Conservation (phyloP, 2,329 filamentous ascomycete species). For the Nannizziopsis barbatae region DNA sequence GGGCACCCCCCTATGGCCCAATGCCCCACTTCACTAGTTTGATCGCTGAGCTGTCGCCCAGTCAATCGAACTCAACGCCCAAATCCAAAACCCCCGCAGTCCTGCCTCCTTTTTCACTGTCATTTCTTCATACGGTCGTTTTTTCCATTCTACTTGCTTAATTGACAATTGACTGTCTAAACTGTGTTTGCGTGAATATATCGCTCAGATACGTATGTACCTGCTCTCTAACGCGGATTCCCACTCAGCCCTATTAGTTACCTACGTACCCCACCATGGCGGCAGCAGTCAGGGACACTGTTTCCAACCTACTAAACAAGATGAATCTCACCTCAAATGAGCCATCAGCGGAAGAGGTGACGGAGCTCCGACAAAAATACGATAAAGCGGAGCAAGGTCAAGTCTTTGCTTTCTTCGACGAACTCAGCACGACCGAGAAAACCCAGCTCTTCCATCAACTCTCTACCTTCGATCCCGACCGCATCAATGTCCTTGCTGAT, state of each 20-base stretch:
- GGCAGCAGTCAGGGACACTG: constrained; percentile 33
- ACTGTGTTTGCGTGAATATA: too few species aligned
- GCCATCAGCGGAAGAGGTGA: constrained; percentile 54
- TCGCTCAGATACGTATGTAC: too few species aligned
- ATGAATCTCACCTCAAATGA: constrained; percentile 33
- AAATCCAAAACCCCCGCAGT: background rate
- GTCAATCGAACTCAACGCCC: background rate
- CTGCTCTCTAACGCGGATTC: background rate
- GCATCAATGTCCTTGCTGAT: constrained; percentile 84
- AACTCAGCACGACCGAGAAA: constrained; percentile 62
- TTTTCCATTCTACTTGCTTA: too few species aligned
- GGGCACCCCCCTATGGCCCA: too few species aligned
- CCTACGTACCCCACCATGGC: constrained; percentile 25
- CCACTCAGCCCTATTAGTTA: background rate
- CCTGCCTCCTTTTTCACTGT: too few species aligned
- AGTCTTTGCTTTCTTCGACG: constrained; percentile 79
- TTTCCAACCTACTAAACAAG: constrained; percentile 41
- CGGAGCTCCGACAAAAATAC: constrained; percentile 61
- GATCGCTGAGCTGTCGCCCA: background rate
- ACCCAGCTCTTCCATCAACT: constrained; percentile 71
- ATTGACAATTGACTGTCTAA: too few species aligned
- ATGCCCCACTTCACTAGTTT: too few species aligned
- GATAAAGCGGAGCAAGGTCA: constrained; percentile 64
- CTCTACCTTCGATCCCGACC: constrained; percentile 64
- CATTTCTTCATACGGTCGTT: too few species aligned